Evolutionary conservation across 208 protist species (phyloP), one percentile per base, ranked within the genome.

Genomic region (Leishmania tropica): DNA sequence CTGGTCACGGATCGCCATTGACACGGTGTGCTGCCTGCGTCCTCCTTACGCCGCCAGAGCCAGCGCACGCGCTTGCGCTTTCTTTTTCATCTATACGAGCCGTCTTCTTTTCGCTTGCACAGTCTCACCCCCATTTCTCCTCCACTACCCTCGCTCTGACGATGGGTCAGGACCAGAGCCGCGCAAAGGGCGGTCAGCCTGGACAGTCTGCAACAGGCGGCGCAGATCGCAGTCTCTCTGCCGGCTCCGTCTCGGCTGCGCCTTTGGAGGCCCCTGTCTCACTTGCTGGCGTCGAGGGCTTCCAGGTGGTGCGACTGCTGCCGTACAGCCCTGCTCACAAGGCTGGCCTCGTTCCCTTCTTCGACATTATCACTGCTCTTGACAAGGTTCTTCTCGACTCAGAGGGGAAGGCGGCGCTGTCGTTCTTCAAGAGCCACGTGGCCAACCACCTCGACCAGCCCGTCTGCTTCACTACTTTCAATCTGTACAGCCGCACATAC

Each of bases 311-410:
- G 6, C 90, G 94, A 24, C 71, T 98, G 28, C 72, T 96, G 19
- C 92, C 93, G 0, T 77, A 90, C 77, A 96, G 94, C 78, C 93
- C 93, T 15, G 94, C 95, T 2, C 89, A 96, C 74, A 72, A 83
- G n/a, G 85, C 87, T 5, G 95, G 95, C 7, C 76, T 98, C 28
- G 71, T 96, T 37, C 94, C 95, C 4, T 98, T 93, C 79, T 98
- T 98, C 76, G 95, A 98, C 85, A 90, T 98, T 53, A 95, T 98
- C 74, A 90, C 85, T 31, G 90, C 88, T 5, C 75, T 96, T 24
- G 92, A 98, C 77, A 65, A 92, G n/a, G 53, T 79, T n/a, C 47
- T 79, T 15, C 56, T 90, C 24, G 80, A 86, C 3, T 62, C 54
- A 24, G 58, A 85, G 58, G 76, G 80, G 47, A 64, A 79, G 48